Evolutionary conservation across 2,329 filamentous ascomycete species (phyloP).

Genomic region (Fusarium equiseti): DNA sequence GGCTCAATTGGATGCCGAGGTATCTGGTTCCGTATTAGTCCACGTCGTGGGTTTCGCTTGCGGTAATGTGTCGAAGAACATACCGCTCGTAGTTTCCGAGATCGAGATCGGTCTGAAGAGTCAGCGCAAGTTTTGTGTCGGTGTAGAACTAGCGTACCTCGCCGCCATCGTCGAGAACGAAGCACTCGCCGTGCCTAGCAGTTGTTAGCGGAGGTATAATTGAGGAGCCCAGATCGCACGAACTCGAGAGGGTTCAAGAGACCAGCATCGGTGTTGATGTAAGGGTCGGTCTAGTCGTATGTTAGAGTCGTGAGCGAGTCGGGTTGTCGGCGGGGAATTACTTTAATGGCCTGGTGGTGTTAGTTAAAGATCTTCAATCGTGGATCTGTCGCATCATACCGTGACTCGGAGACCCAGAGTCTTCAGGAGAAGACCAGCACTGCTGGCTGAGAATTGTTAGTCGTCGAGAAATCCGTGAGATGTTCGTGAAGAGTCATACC

Average conservation of each 20-base stretch:
- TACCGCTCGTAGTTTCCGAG: conserved; percentile 68
- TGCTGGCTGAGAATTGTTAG: conserved; percentile 38
- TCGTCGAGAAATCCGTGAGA: not conserved
- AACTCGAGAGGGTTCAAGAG: conserved; percentile 51
- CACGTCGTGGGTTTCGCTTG: not conserved
- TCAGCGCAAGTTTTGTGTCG: conserved; percentile 8
- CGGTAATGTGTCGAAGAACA: not conserved
- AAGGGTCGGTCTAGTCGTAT: conserved; percentile 63
- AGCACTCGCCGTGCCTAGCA: conserved; percentile 86
- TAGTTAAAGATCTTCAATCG: not conserved
- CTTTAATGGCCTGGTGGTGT: conserved; percentile 41
- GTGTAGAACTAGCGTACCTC: conserved; percentile 23
- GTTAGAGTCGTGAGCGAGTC: conserved; percentile 8
- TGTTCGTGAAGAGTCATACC: conserved; percentile 14
- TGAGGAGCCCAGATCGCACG: conserved; percentile 8
- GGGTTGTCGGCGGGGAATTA: conserved; percentile 7
- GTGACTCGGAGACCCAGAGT: conserved; percentile 81
- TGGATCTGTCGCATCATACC: conserved; percentile 19
- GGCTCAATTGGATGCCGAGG: conserved; percentile 82
- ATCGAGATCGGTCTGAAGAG: conserved; percentile 61
- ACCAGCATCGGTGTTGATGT: conserved; percentile 57
- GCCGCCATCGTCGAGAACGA: conserved; percentile 80
- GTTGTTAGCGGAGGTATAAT: conserved; percentile 7
- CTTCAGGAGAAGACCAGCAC: conserved; percentile 79
- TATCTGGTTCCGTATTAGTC: conserved; percentile 58